Evolutionary conservation across 768 basidiomycete species (phyloP).

Genomic region (Lyophyllum atratum): DNA sequence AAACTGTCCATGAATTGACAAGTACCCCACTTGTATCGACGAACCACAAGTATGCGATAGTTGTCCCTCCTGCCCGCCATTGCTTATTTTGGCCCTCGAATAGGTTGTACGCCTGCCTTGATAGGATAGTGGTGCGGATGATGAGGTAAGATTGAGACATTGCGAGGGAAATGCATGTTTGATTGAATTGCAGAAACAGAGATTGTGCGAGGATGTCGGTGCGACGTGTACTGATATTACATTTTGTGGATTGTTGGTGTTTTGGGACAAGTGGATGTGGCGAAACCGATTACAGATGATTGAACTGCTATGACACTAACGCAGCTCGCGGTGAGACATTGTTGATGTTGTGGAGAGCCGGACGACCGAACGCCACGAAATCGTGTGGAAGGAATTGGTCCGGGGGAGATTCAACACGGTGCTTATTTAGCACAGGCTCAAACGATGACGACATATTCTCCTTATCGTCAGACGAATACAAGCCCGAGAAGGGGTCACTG

Average conservation of each 20-base stretch:
- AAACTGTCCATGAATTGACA: conserved; percentile 30
- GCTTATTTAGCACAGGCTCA: conserved; percentile 74
- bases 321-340: conserved; percentile 62
- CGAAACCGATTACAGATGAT: conserved; percentile 36
- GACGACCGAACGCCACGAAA: conserved; percentile 77
- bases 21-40: neutral
- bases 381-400: conserved; percentile 83
- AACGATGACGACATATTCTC: conserved; percentile 75
- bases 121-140: conserved; percentile 46
- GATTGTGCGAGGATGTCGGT: conserved; percentile 61
- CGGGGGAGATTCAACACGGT: conserved; percentile 63
- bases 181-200: conserved; percentile 65
- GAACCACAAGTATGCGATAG: conserved; percentile 21
- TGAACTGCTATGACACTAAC: conserved; percentile 56
- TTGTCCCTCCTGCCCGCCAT: conserved; percentile 26
- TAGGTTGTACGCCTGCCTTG: conserved; percentile 52
- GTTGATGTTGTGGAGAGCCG: conserved; percentile 78
- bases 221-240: conserved; percentile 76
- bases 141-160: conserved; percentile 46
- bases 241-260: conserved; percentile 67
- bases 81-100: conserved; percentile 32
- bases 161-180: conserved; percentile 73
- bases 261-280: conserved; percentile 49
- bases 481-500: conserved; percentile 55
- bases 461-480: conserved; percentile 70